Percentiles rank a stretch among this genome's conserved stretches.
These are phyloP conservation scores for Coemansia sp. DNA, from an alignment of 192 early-diverging fungal species.

Conservation along the genomic window DNA sequence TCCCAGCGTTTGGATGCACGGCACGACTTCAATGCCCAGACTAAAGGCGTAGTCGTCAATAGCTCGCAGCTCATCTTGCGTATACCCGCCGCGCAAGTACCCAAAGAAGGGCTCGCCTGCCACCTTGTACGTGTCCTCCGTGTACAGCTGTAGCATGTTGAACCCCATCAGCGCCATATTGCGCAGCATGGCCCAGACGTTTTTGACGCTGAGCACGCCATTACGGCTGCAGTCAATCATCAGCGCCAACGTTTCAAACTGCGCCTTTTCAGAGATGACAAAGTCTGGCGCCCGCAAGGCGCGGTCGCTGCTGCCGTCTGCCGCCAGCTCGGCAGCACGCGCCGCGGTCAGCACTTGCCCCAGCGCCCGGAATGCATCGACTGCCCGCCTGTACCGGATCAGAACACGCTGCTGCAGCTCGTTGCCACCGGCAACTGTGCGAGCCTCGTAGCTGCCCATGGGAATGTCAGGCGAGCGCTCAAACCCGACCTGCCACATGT, in stretches of 20 bases:
- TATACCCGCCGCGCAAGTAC: constrained; percentile 70
- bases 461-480: constrained; percentile 16
- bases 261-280: constrained; percentile 57
- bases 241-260: constrained; percentile 69
- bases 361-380: constrained; percentile 68
- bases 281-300: constrained; percentile 36
- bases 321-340: constrained; percentile 41
- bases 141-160: constrained; percentile 87
- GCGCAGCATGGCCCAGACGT: constrained; percentile 65
- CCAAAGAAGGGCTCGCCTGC: constrained; percentile 68
- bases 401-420: neutral
- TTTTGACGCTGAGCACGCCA: constrained; percentile 63
- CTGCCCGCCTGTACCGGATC: constrained; percentile 25
- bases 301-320: constrained; percentile 3
- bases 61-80: constrained; percentile 63
- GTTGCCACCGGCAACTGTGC: neutral
- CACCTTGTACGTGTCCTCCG: constrained; percentile 84
- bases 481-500: constrained; percentile 34
- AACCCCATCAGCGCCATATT: constrained; percentile 81
- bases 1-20: constrained; percentile 88
- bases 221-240: constrained; percentile 89
- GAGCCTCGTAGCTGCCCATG: constrained; percentile 17
- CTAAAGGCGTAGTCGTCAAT: constrained; percentile 77
- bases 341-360: constrained; percentile 63
- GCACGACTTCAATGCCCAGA: constrained; percentile 80